Percentiles rank a stretch among this genome's conserved stretches.
phyloP scores from a whole-genome alignment of 305 asterid species.

The Petunia hybrid region DNA sequence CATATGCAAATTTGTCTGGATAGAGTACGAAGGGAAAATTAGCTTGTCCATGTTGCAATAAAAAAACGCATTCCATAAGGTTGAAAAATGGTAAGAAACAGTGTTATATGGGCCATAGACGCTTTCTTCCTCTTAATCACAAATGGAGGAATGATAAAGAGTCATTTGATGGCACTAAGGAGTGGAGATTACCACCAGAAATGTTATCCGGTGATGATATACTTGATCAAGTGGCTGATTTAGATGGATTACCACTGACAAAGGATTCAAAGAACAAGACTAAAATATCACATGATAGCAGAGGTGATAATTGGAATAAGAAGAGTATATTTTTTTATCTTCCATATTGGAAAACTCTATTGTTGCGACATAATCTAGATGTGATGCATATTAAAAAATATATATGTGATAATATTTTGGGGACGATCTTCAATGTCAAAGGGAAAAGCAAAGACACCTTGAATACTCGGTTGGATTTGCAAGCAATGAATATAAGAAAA shows the following conservation, averaged over 20 bases:
- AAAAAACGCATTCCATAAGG: background rate
- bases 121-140: background rate
- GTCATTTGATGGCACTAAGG: background rate
- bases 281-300: no score
- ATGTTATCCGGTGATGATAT: no score
- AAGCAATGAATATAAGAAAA: conserved; percentile 19
- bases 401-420: background rate
- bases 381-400: conserved; percentile 31
- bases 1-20: background rate
- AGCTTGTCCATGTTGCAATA: conserved; percentile 23
- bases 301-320: no score
- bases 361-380: conserved; percentile 24
- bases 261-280: no score
- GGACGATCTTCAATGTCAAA: no score
- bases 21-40: conserved; percentile 13
- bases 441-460: no score
- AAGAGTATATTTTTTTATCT: no score
- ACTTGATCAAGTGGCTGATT: no score
- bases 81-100: background rate
- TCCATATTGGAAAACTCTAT: background rate
- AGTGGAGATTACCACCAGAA: no score
- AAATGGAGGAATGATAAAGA: background rate
- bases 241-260: no score
- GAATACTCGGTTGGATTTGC: conserved; percentile 8
- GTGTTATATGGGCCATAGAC: conserved; percentile 29